These are phyloP conservation scores for Microsporum ferrugineum DNA, from an alignment of 2,329 filamentous ascomycete genomes.

Conservation along the genomic window DNA sequence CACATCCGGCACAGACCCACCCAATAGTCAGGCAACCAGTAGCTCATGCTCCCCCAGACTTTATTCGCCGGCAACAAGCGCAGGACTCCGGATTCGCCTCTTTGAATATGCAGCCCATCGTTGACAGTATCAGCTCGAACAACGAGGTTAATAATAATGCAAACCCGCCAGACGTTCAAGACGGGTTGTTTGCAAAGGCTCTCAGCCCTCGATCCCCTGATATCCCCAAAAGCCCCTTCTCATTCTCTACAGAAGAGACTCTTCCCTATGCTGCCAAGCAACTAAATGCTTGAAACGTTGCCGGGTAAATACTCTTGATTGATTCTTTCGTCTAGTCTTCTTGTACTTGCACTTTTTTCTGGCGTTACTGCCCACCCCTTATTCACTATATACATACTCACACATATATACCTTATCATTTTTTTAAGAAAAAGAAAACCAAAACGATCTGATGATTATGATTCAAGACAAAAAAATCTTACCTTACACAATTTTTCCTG, in stretches of 20 bases:
- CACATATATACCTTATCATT: not conserved
- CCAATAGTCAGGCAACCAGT: slow-evolving; percentile 17
- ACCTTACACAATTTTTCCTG: no score
- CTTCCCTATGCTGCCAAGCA: slow-evolving; percentile 17
- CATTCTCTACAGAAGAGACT: slow-evolving; percentile 40
- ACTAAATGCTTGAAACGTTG: slow-evolving; percentile 9
- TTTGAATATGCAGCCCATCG: slow-evolving; percentile 20
- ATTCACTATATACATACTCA: not conserved
- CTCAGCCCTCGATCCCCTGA: slow-evolving; percentile 79
- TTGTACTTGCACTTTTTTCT: not conserved
- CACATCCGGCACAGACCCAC: slow-evolving; percentile 7
- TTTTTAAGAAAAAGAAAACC: not conserved
- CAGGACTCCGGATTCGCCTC: slow-evolving; percentile 14
- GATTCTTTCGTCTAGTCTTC: not conserved
- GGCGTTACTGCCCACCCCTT: not conserved
- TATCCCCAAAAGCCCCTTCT: slow-evolving; percentile 73
- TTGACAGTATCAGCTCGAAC: slow-evolving; percentile 19
- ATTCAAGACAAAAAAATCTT: not conserved
- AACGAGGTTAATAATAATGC: slow-evolving; percentile 15
- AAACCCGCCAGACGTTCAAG: slow-evolving; percentile 40
- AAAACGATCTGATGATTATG: not conserved
- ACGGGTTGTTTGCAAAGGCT: slow-evolving; percentile 77
- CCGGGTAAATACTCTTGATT: not conserved
- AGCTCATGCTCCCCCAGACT: slow-evolving; percentile 29
- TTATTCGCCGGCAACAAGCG: slow-evolving; percentile 23